These are phyloP conservation scores for Cadophora luteo-olivacea DNA, from an alignment of 2,329 filamentous ascomycete genomes.

Conservation along the genomic window DNA sequence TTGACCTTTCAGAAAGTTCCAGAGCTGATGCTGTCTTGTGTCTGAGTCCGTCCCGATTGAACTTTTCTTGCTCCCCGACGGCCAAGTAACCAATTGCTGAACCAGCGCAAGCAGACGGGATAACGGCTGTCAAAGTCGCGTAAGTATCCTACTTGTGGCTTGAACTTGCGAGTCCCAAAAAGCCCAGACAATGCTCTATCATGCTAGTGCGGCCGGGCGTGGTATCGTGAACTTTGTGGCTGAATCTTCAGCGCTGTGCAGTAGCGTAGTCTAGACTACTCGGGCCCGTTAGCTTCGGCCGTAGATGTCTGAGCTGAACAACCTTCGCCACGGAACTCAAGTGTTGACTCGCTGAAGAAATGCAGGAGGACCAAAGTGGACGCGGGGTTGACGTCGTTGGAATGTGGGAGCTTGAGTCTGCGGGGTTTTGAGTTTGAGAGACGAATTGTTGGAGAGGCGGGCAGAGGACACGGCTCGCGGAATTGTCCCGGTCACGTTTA, in stretches of 20 bases:
- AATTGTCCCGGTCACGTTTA: neutral
- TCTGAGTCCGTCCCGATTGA: neutral
- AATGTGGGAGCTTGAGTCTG: neutral
- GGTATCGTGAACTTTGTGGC: neutral
- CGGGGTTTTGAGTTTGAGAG: no score
- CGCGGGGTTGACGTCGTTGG: neutral
- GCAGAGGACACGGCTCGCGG: neutral
- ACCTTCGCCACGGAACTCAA: neutral
- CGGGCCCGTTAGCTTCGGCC: neutral
- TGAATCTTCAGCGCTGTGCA: neutral
- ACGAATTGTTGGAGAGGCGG: neutral
- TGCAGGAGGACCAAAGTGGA: neutral
- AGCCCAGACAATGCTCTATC: neutral
- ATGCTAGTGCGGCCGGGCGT: neutral
- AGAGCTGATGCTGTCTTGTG: neutral
- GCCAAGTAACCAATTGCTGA: neutral
- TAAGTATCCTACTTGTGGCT: slow-evolving; percentile 1
- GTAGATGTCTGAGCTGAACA: neutral
- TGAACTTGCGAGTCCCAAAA: neutral
- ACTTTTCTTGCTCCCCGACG: neutral
- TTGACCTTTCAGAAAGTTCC: no score
- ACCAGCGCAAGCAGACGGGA: neutral
- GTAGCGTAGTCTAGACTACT: neutral
- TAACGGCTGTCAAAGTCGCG: slow-evolving; percentile 2
- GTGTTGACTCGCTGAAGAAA: neutral